Percentiles rank a stretch among this genome's conserved stretches.
These are phyloP conservation scores for Macrolepiota dolichaula DNA, from an alignment of 768 basidiomycete genomes.

Conservation along the genomic window DNA sequence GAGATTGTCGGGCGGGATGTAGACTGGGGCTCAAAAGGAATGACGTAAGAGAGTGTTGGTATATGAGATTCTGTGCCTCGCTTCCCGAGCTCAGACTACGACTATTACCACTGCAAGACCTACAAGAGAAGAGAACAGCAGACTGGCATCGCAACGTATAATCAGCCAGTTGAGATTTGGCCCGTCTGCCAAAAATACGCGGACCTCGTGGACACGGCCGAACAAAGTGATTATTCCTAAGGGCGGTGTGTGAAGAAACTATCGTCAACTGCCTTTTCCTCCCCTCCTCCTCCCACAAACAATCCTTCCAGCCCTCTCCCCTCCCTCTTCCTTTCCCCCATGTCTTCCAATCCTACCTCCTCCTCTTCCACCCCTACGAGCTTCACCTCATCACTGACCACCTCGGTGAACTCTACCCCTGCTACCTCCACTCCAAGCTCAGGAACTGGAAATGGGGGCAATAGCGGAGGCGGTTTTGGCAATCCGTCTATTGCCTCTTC, in stretches of 20 bases:
- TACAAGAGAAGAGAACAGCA: background rate
- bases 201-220: constrained; percentile 2
- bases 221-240: background rate
- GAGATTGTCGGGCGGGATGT: background rate
- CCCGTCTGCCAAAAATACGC: constrained; percentile 2
- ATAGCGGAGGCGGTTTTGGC: background rate
- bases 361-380: background rate
- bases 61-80: background rate
- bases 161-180: background rate
- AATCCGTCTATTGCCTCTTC: constrained; percentile 20
- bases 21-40: background rate
- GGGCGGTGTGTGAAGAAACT: constrained; percentile 6
- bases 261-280: constrained; percentile 1
- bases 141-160: background rate
- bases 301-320: background rate
- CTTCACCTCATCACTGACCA: background rate
- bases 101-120: background rate
- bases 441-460: background rate
- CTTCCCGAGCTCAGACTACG: background rate
- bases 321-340: background rate
- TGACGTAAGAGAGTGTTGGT: background rate
- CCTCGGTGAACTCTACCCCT: background rate
- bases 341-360: background rate
- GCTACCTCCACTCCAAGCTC: background rate
- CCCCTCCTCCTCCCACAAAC: background rate